Conservation (phyloP, 805 yeast species). For the Priceomyces melissophilus region DNA sequence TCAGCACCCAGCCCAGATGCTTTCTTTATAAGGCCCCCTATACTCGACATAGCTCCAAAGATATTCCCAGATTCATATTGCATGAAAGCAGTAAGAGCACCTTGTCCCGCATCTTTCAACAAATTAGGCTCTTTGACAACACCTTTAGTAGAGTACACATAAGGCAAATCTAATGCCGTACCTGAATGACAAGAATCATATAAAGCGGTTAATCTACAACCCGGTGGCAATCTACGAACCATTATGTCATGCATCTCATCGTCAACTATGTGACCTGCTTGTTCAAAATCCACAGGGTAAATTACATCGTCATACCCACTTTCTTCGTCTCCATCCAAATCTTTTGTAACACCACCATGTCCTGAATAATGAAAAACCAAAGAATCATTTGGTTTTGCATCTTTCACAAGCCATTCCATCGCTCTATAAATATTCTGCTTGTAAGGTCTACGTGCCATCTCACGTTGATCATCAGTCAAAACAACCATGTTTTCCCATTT, state of each 20-base stretch:
- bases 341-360: constrained; percentile 37
- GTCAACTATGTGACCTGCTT: constrained; percentile 30
- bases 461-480: constrained; percentile 34
- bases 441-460: constrained; percentile 29
- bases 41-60: constrained; percentile 35
- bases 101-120: constrained; percentile 35
- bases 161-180: constrained; percentile 38
- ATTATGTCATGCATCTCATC: constrained; percentile 39
- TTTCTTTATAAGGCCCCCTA: constrained; percentile 32
- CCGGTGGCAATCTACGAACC: constrained; percentile 34
- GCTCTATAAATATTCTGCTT: constrained; percentile 32
- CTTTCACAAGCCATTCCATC: constrained; percentile 39
- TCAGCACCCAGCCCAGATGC: constrained; percentile 19
- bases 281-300: constrained; percentile 35
- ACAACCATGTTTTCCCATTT: constrained; percentile 36
- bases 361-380: constrained; percentile 38
- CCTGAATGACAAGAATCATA: constrained; percentile 41
- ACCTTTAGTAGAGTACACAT: constrained; percentile 39
- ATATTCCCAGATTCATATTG: constrained; percentile 33
- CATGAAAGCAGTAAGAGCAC: constrained; percentile 29
- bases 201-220: constrained; percentile 37
- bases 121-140: constrained; percentile 37
- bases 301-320: constrained; percentile 35
- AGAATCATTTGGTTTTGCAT: constrained; percentile 37
- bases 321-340: constrained; percentile 37